Base-by-base conservation (phyloP, 192 early-diverging fungal species). In the Glomus cerebriforme region DNA sequence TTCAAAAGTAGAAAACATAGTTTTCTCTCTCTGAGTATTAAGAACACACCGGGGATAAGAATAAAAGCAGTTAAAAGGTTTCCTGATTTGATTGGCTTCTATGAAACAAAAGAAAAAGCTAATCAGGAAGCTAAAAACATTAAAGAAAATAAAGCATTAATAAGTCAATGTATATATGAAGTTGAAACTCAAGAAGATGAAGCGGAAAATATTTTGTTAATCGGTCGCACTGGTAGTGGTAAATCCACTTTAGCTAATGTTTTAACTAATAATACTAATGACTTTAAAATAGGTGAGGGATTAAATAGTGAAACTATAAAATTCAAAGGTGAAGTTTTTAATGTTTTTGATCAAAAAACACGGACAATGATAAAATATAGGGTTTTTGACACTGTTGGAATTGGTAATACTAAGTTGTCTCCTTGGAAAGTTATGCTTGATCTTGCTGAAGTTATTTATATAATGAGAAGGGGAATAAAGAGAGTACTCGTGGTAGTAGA, bases 241-340 rank as follows among this genome's bases (percentile, higher is more conserved):
- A n/a, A n/a, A n/a, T n/a, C 67, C 45, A 43, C 37, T 12, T 47
- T 73, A 6, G 72, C 72, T 59, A 73, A 73, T 73, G 58, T 73
- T 31, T 26, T 73, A 5, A 73, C 3, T n/a, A n/a, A n/a, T 59
- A 34, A 34, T 59, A 59, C 49, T 59, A 59, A 59, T 59, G 35
- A 59, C 4, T 74, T 74, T 74, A 2, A 7, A 29, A 58, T 59
- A 73, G 27, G 72, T 59, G 72, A 34, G 4, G 49, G 24, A 29
- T 59, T 27, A 32, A 22, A 17, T 59, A 59, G 72, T 29, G 10
- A 29, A 73, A 73, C 72, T 59, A 54, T 59, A 59, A 32, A 73
- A 13, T 37, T 73, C 29, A 47, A 73, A 73, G 24, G 1, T 24
- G 54, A 73, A 73, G 31, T 27, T 31, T 59, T 73, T 73, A 31